A percentile compares a stretch with the other conserved stretches of the same genome.
phyloP scores from a whole-genome alignment of 352 stramenopile species.

The Saprolegnia diclina region DNA sequence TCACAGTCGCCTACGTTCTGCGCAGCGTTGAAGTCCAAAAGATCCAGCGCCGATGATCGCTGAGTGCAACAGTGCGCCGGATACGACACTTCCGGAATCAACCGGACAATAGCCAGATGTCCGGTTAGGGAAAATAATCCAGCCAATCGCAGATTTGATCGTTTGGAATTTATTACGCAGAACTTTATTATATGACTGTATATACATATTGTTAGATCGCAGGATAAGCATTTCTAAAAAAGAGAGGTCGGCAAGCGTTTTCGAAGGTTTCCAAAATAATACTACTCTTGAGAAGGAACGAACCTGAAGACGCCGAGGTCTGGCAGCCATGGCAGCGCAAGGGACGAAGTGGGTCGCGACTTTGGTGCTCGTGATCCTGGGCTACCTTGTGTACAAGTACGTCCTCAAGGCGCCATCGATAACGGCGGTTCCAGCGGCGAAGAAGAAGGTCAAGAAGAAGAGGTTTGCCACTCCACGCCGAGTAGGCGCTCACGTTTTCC shows the following conservation, averaged over 20 bases:
- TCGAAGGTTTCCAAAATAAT: not conserved
- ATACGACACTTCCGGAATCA: too few species aligned
- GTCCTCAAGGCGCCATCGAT: not conserved
- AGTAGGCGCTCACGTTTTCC: not conserved
- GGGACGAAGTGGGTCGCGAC: slow-evolving; percentile 4
- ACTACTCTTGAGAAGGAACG: not conserved
- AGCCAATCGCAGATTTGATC: too few species aligned
- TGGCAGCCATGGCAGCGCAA: not conserved
- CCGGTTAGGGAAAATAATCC: too few species aligned
- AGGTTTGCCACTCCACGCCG: not conserved
- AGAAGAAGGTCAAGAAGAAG: slow-evolving; percentile 50
- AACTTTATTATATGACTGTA: too few species aligned
- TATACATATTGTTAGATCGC: too few species aligned
- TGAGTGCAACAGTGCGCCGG: too few species aligned
- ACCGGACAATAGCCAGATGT: too few species aligned
- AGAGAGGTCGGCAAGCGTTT: not conserved
- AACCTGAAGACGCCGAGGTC: not conserved
- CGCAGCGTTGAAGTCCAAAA: too few species aligned
- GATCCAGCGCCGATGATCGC: too few species aligned
- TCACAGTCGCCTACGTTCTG: too few species aligned
- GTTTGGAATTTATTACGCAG: too few species aligned
- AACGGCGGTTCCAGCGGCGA: slow-evolving; percentile 27
- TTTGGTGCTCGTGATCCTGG: slow-evolving; percentile 4
- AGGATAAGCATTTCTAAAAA: too few species aligned
- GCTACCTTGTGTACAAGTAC: not conserved